phyloP scores from a whole-genome alignment of 2,329 filamentous ascomycete genomes.

The Exophiala sideris region DNA sequence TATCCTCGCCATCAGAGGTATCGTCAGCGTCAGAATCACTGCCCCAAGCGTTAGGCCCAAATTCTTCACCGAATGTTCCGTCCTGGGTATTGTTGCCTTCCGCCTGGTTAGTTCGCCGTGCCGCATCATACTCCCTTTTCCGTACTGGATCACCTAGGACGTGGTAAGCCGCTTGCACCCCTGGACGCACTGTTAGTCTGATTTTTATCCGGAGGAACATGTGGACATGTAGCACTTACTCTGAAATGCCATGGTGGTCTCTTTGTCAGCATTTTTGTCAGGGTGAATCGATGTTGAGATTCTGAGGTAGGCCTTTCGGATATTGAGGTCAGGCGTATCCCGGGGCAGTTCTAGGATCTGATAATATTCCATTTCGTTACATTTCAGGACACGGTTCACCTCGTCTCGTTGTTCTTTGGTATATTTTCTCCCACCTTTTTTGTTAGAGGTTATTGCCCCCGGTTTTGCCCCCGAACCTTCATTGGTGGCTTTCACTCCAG shows the following conservation, averaged over 20 bases:
- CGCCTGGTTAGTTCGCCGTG: background rate
- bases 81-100: background rate
- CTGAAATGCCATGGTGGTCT: background rate
- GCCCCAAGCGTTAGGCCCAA: background rate
- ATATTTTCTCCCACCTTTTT: background rate
- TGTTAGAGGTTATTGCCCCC: background rate
- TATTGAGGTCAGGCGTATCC: background rate
- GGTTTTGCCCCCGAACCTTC: background rate
- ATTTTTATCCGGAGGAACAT: background rate
- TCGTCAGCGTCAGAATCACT: background rate
- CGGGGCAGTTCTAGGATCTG: background rate
- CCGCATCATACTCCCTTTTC: background rate
- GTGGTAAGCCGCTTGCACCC: background rate
- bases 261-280: constrained; percentile 1
- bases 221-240: background rate
- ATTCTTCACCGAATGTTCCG: constrained; percentile 1
- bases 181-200: constrained; percentile 1
- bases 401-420: constrained; percentile 1
- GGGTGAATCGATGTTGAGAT: background rate
- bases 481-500: background rate
- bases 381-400: background rate
- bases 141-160: background rate
- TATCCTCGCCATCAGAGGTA: background rate
- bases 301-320: background rate
- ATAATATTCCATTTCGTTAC: background rate